Percentiles rank a stretch among this genome's conserved stretches.
Conservation (phyloP, 805 yeast species). For the Debaryomyces prosopidis region DNA sequence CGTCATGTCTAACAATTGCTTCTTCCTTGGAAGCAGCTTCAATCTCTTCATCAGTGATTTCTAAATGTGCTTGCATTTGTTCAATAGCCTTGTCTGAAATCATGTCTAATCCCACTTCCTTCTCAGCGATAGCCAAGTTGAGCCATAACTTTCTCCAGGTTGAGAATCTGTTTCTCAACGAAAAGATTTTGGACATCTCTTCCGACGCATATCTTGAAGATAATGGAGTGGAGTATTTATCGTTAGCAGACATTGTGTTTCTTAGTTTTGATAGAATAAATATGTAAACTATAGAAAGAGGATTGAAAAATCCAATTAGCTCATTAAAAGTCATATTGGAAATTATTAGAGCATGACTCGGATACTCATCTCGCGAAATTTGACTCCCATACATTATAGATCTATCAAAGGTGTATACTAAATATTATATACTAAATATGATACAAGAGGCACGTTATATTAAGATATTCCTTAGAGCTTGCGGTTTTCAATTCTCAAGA, state of each 20-base stretch:
- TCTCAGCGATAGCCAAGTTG: slow-evolving; percentile 92
- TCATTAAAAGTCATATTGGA: background rate
- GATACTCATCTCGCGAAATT: background rate
- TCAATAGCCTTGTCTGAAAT: slow-evolving; percentile 89
- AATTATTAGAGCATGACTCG: background rate
- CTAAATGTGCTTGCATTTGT: slow-evolving; percentile 76
- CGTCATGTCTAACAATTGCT: slow-evolving; percentile 98
- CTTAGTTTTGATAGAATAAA: background rate
- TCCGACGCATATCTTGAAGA: slow-evolving; percentile 97
- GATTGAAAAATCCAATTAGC: background rate
- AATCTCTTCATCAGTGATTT: slow-evolving; percentile 90
- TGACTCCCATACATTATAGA: background rate
- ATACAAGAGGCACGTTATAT: no score
- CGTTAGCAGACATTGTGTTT: slow-evolving; percentile 46
- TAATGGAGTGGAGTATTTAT: slow-evolving; percentile 87
- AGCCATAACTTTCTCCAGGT: slow-evolving; percentile 99
- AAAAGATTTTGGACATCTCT: slow-evolving; percentile 93
- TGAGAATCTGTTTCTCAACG: slow-evolving; percentile 89
- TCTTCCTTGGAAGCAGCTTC: slow-evolving; percentile 88
- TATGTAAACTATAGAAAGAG: background rate
- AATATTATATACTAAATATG: no score
- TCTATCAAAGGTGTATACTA: no score
- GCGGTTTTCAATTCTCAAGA: no score
- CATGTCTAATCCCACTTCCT: slow-evolving; percentile 81
- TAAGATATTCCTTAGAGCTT: no score